These are phyloP conservation scores for Starmerella lactis-condensi DNA, from an alignment of 805 yeast species.

Conservation along the genomic window DNA sequence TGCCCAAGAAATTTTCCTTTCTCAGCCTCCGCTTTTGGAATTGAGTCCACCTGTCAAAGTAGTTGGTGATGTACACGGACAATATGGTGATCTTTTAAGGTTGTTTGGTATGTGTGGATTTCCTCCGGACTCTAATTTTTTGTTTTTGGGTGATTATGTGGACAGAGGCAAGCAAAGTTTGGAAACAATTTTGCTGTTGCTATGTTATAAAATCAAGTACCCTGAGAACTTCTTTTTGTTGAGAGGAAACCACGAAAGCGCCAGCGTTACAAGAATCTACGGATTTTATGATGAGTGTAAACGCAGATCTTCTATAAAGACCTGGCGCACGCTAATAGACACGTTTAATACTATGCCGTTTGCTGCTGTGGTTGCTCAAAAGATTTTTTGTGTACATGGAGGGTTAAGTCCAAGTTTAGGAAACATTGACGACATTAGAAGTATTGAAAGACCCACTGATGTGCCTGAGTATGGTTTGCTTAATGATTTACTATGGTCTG, in stretches of 20 bases:
- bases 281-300: slow-evolving; percentile 98
- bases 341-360: slow-evolving; percentile 89
- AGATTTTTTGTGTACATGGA: slow-evolving; percentile 82
- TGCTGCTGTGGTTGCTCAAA: slow-evolving; percentile 88
- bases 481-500: slow-evolving; percentile 67
- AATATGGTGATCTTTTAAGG: slow-evolving; percentile 76
- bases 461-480: slow-evolving; percentile 69
- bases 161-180: slow-evolving; percentile 93
- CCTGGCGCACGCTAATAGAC: slow-evolving; percentile 87
- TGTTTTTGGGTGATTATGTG: slow-evolving; percentile 90
- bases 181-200: slow-evolving; percentile 70
- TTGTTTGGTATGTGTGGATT: slow-evolving; percentile 90
- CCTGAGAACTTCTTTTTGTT: slow-evolving; percentile 88
- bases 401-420: slow-evolving; percentile 62
- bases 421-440: slow-evolving; percentile 55
- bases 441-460: slow-evolving; percentile 64
- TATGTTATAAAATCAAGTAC: slow-evolving; percentile 88
- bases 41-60: slow-evolving; percentile 71
- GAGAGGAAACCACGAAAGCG: slow-evolving; percentile 95
- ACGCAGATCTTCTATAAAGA: slow-evolving; percentile 74
- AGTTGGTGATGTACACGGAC: slow-evolving; percentile 94
- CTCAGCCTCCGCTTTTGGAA: slow-evolving; percentile 81
- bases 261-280: slow-evolving; percentile 87
- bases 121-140: slow-evolving; percentile 83
- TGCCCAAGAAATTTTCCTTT: slow-evolving; percentile 73